Evolutionary conservation across 768 basidiomycete genomes (phyloP), one percentile per base, ranked within the genome.

Genomic region (Boletus rufocinnamomeus): DNA sequence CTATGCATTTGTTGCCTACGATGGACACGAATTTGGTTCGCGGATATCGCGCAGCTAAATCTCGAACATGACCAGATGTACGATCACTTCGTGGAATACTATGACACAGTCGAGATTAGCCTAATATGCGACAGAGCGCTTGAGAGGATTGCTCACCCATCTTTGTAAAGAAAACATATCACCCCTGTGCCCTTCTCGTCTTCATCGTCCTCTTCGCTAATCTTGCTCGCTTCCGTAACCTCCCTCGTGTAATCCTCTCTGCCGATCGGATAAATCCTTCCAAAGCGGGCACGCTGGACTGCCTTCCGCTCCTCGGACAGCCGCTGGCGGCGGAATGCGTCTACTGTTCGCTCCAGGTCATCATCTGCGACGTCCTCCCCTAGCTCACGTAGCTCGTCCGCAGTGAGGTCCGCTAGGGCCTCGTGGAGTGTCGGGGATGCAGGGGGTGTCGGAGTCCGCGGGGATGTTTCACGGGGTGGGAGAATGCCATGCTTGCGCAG

Each of bases 11-110:
- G 75, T 92, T 84, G 38, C 95, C 94, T 4, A 95, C 85, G 65
- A 98, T 98, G 13, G 92, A 93, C 60, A 98, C 89, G 65, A 99
- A 97, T 76, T 98, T 98, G 13, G 95, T 91, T 48, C 88, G 87
- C 2, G 95, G 92, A 72, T 96, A 89, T 52, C 85, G 84, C n/a
- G 77, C 78, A 2, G 97, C 93, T 6, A 99, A 80, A 1, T 78
- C 79, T 6, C 79, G 79, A 28, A 98, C 74, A 52, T 95, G 87
- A 28, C 80, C 75, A 52, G 82, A 84, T 13, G 95, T 78, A 47
- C 87, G 86, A 59, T 93, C 88, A 56, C 91, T 94, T 54, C 87
- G 83, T 19, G 89, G 86, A 35, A 96, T 80, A 4, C 95, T 96
- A 68, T 32, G 51, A 23, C n/a, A 32, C 17, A 13, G 50, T 38